A percentile compares a stretch with the other conserved stretches of the same genome.
phyloP scores from a whole-genome alignment of 192 early-diverging fungal species.

The Powellomyces hirtus region DNA sequence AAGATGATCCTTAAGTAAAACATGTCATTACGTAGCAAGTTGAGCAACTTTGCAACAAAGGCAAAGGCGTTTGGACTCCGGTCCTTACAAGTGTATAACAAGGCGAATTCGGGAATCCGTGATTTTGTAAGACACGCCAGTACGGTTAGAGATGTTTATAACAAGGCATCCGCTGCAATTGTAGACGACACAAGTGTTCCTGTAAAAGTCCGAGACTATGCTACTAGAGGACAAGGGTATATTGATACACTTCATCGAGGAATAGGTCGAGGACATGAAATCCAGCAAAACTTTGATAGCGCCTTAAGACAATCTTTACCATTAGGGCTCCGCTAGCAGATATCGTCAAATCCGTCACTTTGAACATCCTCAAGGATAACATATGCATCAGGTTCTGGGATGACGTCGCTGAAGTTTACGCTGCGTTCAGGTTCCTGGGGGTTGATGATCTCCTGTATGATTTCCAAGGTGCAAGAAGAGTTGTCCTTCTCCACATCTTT shows the following conservation, averaged over 20 bases:
- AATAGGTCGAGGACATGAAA: background rate
- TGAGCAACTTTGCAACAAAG: background rate
- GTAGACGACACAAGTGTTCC: background rate
- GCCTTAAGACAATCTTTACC: background rate
- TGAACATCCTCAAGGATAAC: too few relatives aligned
- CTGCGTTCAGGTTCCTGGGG: too few relatives aligned
- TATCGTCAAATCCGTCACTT: too few relatives aligned
- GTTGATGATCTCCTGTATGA: too few relatives aligned
- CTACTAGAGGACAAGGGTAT: background rate
- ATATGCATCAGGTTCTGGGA: too few relatives aligned
- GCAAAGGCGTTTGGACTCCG: background rate
- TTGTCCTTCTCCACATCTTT: too few relatives aligned
- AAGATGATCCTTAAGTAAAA: background rate
- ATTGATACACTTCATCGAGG: background rate
- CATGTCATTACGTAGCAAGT: background rate
- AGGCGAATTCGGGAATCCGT: background rate
- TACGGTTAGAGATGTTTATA: background rate
- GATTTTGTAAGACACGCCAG: background rate
- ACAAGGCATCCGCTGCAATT: background rate
- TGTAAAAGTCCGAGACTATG: background rate
- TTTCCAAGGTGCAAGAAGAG: too few relatives aligned
- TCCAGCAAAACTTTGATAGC: background rate
- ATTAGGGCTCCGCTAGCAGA: too few relatives aligned
- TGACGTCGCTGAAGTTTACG: too few relatives aligned
- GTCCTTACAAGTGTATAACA: background rate